phyloP scores from a whole-genome alignment of 2,329 filamentous ascomycete species.

The Penicillium capsulatum region DNA sequence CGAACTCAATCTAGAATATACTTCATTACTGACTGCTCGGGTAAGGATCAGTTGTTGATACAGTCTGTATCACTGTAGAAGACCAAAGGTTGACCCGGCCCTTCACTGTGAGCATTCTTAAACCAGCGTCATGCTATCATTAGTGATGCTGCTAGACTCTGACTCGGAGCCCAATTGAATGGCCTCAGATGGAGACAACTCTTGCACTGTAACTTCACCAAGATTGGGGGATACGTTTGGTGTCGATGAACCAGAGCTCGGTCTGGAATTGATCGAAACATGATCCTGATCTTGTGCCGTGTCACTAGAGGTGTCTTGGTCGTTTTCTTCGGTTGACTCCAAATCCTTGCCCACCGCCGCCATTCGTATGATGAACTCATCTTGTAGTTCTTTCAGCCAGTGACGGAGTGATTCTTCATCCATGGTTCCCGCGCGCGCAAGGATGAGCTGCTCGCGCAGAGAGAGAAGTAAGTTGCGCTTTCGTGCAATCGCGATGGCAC shows the following conservation, averaged over 20 bases:
- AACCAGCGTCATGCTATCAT: not conserved
- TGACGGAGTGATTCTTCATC: constrained; percentile 58
- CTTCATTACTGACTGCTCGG: too few species aligned
- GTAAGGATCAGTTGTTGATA: too few species aligned
- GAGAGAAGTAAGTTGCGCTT: constrained; percentile 69
- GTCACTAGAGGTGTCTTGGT: constrained; percentile 18
- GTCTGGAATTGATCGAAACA: not conserved
- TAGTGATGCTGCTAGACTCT: not conserved
- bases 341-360: constrained; percentile 54
- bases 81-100: too few species aligned
- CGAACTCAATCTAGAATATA: too few species aligned
- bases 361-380: constrained; percentile 72
- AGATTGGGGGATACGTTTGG: not conserved
- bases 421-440: constrained; percentile 63
- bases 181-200: not conserved
- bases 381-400: constrained; percentile 65
- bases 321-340: not conserved
- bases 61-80: too few species aligned
- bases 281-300: constrained; percentile 2
- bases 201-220: not conserved
- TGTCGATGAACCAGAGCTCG: not conserved
- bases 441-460: constrained; percentile 66
- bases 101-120: not conserved
- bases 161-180: constrained; percentile 7
- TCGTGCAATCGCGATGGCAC: constrained; percentile 56